Evolutionary conservation across 148 eudicot genomes (phyloP).

Genomic region (Rhododendron griersonianum): DNA sequence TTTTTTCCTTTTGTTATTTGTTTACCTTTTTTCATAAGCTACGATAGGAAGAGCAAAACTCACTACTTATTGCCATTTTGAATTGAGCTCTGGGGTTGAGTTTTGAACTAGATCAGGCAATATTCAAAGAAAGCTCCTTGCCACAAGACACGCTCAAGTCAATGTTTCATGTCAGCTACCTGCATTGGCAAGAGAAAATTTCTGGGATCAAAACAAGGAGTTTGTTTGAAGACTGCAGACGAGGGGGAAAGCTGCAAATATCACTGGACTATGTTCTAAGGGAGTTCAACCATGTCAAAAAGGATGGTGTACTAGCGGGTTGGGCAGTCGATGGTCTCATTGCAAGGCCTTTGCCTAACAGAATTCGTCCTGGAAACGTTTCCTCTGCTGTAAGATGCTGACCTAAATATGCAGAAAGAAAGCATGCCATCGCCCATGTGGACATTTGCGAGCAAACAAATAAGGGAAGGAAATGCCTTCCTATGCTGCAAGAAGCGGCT

Average conservation of each 20-base stretch:
- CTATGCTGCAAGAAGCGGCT: too few relatives aligned
- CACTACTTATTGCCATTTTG: neutral
- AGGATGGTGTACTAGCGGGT: constrained; percentile 69
- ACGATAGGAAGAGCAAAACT: too few relatives aligned
- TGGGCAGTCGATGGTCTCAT: constrained; percentile 79
- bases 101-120: constrained; percentile 10
- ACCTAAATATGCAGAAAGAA: neutral
- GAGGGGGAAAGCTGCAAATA: constrained; percentile 71
- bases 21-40: too few relatives aligned
- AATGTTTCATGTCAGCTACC: constrained; percentile 71
- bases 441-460: neutral
- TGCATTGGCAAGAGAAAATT: constrained; percentile 82
- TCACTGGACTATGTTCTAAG: constrained; percentile 72
- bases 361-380: constrained; percentile 39
- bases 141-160: constrained; percentile 85
- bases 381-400: constrained; percentile 26
- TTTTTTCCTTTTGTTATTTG: too few relatives aligned
- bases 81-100: neutral
- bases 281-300: constrained; percentile 71
- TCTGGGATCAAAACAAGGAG: constrained; percentile 43
- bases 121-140: constrained; percentile 68
- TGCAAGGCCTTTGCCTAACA: constrained; percentile 74
- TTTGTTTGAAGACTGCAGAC: constrained; percentile 57
- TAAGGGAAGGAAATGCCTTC: too few relatives aligned
- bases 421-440: neutral